Conservation (phyloP, 371 early-diverging fungal genomes). For the Rhizopus delemar region DNA sequence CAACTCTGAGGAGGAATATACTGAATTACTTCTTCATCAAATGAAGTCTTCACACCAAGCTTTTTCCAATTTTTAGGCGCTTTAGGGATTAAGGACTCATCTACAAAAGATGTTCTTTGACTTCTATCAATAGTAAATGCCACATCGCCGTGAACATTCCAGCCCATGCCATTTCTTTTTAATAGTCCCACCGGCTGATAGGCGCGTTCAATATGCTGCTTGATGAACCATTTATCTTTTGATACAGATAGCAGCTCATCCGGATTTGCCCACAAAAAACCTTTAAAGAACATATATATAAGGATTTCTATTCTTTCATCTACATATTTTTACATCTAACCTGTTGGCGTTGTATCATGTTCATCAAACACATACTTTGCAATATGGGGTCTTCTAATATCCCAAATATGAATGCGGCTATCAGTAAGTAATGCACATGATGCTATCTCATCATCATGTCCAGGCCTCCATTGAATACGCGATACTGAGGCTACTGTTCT, state of each 20-base stretch:
- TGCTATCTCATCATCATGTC: constrained; percentile 69
- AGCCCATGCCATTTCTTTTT: constrained; percentile 58
- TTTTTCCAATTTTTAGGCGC: constrained; percentile 33
- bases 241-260: constrained; percentile 73
- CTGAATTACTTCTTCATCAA: constrained; percentile 43
- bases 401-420: constrained; percentile 74
- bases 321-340: constrained; percentile 28
- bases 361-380: constrained; percentile 72
- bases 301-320: background rate
- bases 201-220: constrained; percentile 52
- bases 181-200: constrained; percentile 52
- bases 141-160: constrained; percentile 75
- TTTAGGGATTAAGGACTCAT: constrained; percentile 35
- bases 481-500: constrained; percentile 76
- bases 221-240: constrained; percentile 75
- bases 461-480: constrained; percentile 82
- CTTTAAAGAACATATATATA: constrained; percentile 13
- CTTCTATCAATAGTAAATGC: constrained; percentile 63
- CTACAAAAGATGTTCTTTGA: constrained; percentile 40
- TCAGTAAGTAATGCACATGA: constrained; percentile 73
- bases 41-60: constrained; percentile 12
- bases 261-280: constrained; percentile 70
- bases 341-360: constrained; percentile 75
- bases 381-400: constrained; percentile 73
- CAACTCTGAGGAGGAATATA: constrained; percentile 58